Conservation (phyloP, 2,329 filamentous ascomycete genomes). For the Alternaria burnsii region DNA sequence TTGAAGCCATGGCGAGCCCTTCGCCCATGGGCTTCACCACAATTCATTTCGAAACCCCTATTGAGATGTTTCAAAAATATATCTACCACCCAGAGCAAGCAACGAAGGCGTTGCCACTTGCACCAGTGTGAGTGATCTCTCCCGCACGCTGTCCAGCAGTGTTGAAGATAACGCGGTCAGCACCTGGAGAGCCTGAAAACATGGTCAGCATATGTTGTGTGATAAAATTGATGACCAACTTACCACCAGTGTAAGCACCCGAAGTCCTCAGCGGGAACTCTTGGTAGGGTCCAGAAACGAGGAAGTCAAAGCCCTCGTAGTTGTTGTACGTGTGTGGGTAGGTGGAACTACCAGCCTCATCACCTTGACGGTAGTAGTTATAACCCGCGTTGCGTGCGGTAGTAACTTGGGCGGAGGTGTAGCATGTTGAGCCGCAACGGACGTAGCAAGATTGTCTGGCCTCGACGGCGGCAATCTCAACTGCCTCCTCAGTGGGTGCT, state of each 20-base stretch:
- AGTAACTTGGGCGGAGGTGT: constrained; percentile 60
- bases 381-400: constrained; percentile 63
- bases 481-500: constrained; percentile 12
- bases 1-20: background rate
- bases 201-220: background rate
- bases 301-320: constrained; percentile 69
- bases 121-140: constrained; percentile 74
- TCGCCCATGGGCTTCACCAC: background rate
- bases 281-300: constrained; percentile 66
- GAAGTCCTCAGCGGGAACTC: constrained; percentile 68
- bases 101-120: constrained; percentile 73
- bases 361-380: constrained; percentile 57
- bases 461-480: constrained; percentile 30
- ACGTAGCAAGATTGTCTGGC: constrained; percentile 56
- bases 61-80: background rate
- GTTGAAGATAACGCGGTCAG: constrained; percentile 73
- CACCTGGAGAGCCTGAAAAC: constrained; percentile 65
- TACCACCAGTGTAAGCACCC: constrained; percentile 65
- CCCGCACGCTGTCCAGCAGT: constrained; percentile 65
- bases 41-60: background rate
- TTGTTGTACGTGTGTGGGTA: constrained; percentile 70
- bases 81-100: constrained; percentile 59
- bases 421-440: constrained; percentile 64
- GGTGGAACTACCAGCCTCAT: constrained; percentile 50
- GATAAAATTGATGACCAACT: constrained; percentile 23